These are phyloP conservation scores for Xylaria longipes DNA, from an alignment of 495 filamentous ascomycete genomes.

Conservation along the genomic window DNA sequence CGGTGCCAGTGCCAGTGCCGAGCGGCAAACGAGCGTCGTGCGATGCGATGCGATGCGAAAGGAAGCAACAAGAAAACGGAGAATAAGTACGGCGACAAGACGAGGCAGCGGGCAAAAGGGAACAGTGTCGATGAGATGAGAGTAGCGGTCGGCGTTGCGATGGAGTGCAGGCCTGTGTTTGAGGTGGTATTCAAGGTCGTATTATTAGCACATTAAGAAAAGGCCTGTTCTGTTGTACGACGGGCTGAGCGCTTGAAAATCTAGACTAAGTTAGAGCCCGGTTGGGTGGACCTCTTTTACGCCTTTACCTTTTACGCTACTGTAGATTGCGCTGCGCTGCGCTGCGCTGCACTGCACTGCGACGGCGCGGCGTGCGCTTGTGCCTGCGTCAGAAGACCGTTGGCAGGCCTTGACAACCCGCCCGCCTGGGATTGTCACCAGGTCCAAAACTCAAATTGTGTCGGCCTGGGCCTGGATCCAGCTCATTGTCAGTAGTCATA, in stretches of 20 bases:
- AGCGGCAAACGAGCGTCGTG: constrained; percentile 20
- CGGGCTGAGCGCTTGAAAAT: constrained; percentile 24
- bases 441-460: constrained; percentile 13
- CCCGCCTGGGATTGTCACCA: constrained; percentile 20
- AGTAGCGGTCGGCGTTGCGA: not conserved
- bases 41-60: not conserved
- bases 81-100: not conserved
- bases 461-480: not conserved
- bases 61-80: not conserved
- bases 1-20: constrained; percentile 12
- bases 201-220: not conserved
- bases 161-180: not conserved
- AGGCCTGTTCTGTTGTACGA: not conserved
- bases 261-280: not conserved
- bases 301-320: not conserved
- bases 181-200: not conserved
- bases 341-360: not conserved
- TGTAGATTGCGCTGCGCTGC: not conserved
- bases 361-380: constrained; percentile 14
- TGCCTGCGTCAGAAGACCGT: constrained; percentile 24
- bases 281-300: not conserved
- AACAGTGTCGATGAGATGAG: not conserved
- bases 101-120: not conserved
- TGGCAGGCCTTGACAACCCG: constrained; percentile 5
- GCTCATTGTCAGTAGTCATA: not conserved